Conservation (phyloP, 805 yeast genomes). For the Kodamaea kaohsiungensis region DNA sequence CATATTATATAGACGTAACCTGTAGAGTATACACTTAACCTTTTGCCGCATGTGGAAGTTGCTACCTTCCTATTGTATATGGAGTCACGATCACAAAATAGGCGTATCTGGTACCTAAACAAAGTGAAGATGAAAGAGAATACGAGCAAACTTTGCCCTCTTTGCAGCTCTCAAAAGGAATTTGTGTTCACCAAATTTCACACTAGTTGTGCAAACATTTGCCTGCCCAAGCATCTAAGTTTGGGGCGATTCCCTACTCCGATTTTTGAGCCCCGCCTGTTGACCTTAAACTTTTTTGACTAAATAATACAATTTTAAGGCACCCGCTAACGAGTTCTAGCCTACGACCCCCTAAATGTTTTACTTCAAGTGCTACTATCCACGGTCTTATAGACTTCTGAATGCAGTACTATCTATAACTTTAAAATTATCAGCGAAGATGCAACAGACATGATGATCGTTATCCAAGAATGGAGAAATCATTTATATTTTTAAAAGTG, state of each 20-base stretch:
- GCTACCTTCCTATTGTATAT: not conserved
- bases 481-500: not conserved
- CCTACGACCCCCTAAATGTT: not conserved
- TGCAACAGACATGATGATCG: not conserved
- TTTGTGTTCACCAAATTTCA: not conserved
- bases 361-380: too few species aligned
- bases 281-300: not conserved
- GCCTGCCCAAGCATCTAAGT: not conserved
- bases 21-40: not conserved
- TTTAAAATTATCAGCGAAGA: not conserved
- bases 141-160: not conserved
- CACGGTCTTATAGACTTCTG: not conserved
- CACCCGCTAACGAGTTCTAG: not conserved
- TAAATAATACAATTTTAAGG: not conserved
- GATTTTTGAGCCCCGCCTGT: not conserved
- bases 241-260: not conserved
- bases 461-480: not conserved
- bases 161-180: not conserved
- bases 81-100: not conserved
- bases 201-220: not conserved
- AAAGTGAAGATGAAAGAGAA: not conserved
- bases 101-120: constrained; percentile 3
- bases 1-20: not conserved
- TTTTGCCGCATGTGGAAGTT: constrained; percentile 2
- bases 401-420: not conserved